These are phyloP conservation scores for Venturiaceae sp. DNA, from an alignment of 2,329 filamentous ascomycete genomes.

Conservation along the genomic window DNA sequence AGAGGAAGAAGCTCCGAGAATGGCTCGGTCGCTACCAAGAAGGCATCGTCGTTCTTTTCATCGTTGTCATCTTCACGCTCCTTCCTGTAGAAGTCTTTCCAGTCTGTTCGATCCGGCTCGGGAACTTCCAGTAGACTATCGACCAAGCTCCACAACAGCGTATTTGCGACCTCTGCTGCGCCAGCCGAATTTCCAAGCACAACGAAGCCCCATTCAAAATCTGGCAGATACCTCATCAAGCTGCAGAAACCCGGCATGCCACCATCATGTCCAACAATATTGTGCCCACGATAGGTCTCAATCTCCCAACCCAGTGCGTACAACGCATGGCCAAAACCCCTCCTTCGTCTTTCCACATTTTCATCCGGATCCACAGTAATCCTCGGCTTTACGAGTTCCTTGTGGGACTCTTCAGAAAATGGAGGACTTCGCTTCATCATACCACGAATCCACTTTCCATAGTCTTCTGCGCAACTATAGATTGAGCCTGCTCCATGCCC, in stretches of 20 bases:
- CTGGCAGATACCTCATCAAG: slow-evolving; percentile 6
- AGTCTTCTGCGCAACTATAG: slow-evolving; percentile 15
- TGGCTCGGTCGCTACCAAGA: background rate
- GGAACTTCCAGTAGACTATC: background rate
- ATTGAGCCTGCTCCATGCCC: slow-evolving; percentile 17
- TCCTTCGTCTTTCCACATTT: background rate
- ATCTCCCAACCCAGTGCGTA: slow-evolving; percentile 4
- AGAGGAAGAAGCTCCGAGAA: background rate
- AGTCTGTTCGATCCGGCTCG: background rate
- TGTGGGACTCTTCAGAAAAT: slow-evolving; percentile 4
- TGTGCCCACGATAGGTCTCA: background rate
- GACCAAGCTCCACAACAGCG: background rate
- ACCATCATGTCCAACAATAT: slow-evolving; percentile 2
- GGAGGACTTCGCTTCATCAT: slow-evolving; percentile 11
- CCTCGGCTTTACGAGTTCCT: slow-evolving; percentile 6
- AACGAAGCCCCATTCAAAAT: background rate
- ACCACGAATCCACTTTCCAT: slow-evolving; percentile 17
- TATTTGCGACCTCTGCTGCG: too few relatives aligned
- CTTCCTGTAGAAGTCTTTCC: background rate
- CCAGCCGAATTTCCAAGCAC: slow-evolving; percentile 8
- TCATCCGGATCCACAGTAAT: background rate
- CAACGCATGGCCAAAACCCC: background rate
- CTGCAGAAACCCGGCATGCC: slow-evolving; percentile 1
- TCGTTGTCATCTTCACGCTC: background rate
- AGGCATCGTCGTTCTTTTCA: background rate